These are phyloP conservation scores for Tolypocladium tropicale DNA, from an alignment of 2,329 filamentous ascomycete species.

Conservation along the genomic window DNA sequence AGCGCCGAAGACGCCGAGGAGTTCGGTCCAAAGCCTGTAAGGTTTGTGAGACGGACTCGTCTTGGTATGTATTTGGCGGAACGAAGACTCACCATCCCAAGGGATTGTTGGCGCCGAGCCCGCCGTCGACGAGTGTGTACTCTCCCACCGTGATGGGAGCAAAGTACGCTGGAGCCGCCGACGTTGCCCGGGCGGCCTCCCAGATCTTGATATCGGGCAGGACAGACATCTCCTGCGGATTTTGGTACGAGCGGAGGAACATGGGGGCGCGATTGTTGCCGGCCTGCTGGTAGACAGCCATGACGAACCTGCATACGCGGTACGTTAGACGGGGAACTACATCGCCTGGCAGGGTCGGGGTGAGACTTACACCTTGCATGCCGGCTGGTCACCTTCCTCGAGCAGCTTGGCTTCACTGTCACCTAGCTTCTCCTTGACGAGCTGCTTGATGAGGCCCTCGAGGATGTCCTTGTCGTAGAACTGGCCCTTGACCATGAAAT, in stretches of 20 bases:
- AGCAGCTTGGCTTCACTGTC: neutral
- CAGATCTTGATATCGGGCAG: slow-evolving; percentile 4
- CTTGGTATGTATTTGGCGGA: neutral
- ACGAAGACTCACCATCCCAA: neutral
- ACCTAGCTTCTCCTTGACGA: neutral
- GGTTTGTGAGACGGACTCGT: neutral
- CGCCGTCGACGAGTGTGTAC: slow-evolving; percentile 4
- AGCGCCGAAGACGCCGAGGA: slow-evolving; percentile 4
- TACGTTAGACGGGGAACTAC: too few relatives aligned
- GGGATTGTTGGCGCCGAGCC: slow-evolving; percentile 1
- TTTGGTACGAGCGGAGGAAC: slow-evolving; percentile 5
- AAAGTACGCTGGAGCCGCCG: slow-evolving; percentile 4
- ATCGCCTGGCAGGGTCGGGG: too few relatives aligned
- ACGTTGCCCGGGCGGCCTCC: slow-evolving; percentile 4
- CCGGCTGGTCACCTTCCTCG: neutral
- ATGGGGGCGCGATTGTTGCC: slow-evolving; percentile 1
- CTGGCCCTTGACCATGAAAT: neutral
- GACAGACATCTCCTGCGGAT: slow-evolving; percentile 1
- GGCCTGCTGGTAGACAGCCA: neutral
- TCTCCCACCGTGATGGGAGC: slow-evolving; percentile 1
- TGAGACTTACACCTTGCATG: neutral
- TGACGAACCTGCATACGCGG: slow-evolving; percentile 3
- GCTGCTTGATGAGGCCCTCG: neutral
- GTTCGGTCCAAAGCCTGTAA: slow-evolving; percentile 6
- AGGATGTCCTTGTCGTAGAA: neutral